Evolutionary conservation across 163 green algal genomes (phyloP).

Genomic region (Prototheca wickerhamii): DNA sequence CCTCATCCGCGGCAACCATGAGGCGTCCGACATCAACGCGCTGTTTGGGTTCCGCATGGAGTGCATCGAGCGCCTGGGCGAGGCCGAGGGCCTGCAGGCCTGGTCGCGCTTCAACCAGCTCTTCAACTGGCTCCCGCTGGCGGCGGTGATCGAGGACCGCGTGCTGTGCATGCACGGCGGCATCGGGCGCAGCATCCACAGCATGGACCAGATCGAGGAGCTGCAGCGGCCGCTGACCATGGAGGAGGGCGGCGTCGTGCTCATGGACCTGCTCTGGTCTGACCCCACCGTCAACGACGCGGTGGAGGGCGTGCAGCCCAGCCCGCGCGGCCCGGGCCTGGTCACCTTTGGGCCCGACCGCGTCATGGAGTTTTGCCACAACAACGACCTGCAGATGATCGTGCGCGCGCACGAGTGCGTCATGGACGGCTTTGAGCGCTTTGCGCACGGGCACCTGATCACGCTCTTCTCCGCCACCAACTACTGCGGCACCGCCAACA

Average conservation of each 20-base stretch:
- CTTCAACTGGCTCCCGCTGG: conserved; percentile 98
- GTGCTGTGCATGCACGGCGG: conserved; percentile 99
- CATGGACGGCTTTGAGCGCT: conserved; percentile 99
- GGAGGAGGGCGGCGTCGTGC: conserved; percentile 88
- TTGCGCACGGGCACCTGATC: conserved; percentile 91
- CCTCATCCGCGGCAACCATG: conserved; percentile 99
- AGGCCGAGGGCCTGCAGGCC: conserved; percentile 60
- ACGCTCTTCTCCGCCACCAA: conserved; percentile 96
- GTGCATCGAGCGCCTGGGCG: conserved; percentile 79
- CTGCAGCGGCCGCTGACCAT: conserved; percentile 85
- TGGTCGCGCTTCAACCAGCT: conserved; percentile 89
- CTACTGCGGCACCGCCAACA: conserved; percentile 98
- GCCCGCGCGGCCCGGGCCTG: conserved; percentile 79
- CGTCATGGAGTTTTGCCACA: conserved; percentile 95
- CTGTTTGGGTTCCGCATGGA: conserved; percentile 96
- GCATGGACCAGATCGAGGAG: conserved; percentile 75
- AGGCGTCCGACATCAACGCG: conserved; percentile 96
- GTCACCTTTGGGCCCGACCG: conserved; percentile 97
- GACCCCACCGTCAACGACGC: conserved; percentile 96
- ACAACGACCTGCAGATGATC: conserved; percentile 97
- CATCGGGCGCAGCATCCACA: conserved; percentile 65
- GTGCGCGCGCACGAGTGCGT: conserved; percentile 98
- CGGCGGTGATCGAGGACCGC: conserved; percentile 81
- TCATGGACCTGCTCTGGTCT: conserved; percentile 94
- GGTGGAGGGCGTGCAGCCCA: conserved; percentile 92